Conservation (phyloP, 257 asterid species). For the Coffea canephora region DNA sequence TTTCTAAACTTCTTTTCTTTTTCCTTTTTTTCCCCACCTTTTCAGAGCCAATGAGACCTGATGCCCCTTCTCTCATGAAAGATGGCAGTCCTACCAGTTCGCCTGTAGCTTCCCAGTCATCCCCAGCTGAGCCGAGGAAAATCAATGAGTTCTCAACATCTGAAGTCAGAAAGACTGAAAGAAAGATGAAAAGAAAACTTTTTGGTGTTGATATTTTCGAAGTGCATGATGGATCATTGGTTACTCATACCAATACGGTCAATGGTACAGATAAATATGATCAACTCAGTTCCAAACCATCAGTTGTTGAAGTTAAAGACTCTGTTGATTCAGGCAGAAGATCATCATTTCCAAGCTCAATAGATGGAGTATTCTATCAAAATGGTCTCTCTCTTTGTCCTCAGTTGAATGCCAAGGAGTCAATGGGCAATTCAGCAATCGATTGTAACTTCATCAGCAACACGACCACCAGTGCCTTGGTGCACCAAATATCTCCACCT, state of each 20-base stretch:
- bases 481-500: slow-evolving; percentile 9
- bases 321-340: slow-evolving; percentile 16
- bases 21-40: slow-evolving; percentile 13
- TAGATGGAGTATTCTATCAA: slow-evolving; percentile 18
- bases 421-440: slow-evolving; percentile 25
- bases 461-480: not conserved
- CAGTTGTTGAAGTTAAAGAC: not conserved
- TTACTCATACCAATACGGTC: slow-evolving; percentile 14
- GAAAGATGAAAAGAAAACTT: slow-evolving; percentile 43
- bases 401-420: slow-evolving; percentile 14
- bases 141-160: slow-evolving; percentile 22
- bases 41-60: slow-evolving; percentile 36
- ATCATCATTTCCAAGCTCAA: slow-evolving; percentile 23
- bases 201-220: slow-evolving; percentile 70
- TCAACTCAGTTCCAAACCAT: slow-evolving; percentile 8
- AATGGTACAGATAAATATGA: slow-evolving; percentile 9
- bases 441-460: slow-evolving; percentile 5
- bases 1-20: not conserved
- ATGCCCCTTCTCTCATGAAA: slow-evolving; percentile 26
- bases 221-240: slow-evolving; percentile 31
- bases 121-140: slow-evolving; percentile 26
- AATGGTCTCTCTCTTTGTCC: slow-evolving; percentile 8
- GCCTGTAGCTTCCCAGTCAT: slow-evolving; percentile 8
- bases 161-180: slow-evolving; percentile 31
- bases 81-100: slow-evolving; percentile 8